These are phyloP conservation scores for Saturnispora silvae DNA, from an alignment of 805 yeast genomes.

Conservation along the genomic window DNA sequence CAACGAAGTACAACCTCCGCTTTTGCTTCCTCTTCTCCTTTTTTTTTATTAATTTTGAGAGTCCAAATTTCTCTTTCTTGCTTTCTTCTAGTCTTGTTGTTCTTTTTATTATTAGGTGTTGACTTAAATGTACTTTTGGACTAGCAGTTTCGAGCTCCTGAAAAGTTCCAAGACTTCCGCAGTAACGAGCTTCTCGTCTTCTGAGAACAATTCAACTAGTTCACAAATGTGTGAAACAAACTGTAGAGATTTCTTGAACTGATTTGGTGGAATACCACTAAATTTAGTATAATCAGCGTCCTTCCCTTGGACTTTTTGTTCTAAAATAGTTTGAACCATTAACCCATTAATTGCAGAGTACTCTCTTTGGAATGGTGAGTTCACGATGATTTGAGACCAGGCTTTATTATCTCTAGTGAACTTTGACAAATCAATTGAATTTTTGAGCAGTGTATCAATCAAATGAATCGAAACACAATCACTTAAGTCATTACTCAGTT, in stretches of 20 bases:
- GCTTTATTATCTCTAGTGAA: slow-evolving; percentile 30
- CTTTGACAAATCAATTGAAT: slow-evolving; percentile 47
- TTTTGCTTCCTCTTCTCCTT: too few species aligned
- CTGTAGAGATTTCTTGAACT: slow-evolving; percentile 12
- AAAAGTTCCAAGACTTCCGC: not conserved
- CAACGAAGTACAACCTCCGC: too few species aligned
- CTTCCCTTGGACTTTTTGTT: slow-evolving; percentile 17
- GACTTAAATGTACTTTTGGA: too few species aligned
- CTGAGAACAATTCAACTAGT: not conserved
- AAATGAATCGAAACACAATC: slow-evolving; percentile 44
- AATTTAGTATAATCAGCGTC: slow-evolving; percentile 12
- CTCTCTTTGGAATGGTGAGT: slow-evolving; percentile 59
- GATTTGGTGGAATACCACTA: slow-evolving; percentile 14
- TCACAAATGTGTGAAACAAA: slow-evolving; percentile 11
- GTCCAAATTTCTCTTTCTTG: too few species aligned
- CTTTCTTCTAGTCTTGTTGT: too few species aligned
- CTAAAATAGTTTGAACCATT: slow-evolving; percentile 43
- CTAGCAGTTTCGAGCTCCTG: too few species aligned
- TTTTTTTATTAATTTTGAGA: too few species aligned
- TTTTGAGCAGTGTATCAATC: slow-evolving; percentile 38
- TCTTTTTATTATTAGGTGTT: too few species aligned
- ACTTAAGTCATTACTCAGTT: slow-evolving; percentile 38
- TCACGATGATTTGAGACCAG: slow-evolving; percentile 49
- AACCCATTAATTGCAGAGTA: slow-evolving; percentile 48
- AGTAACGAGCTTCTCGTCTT: not conserved